phyloP scores from a whole-genome alignment of 169 alveolate species.

The Perkinsus marinus region DNA sequence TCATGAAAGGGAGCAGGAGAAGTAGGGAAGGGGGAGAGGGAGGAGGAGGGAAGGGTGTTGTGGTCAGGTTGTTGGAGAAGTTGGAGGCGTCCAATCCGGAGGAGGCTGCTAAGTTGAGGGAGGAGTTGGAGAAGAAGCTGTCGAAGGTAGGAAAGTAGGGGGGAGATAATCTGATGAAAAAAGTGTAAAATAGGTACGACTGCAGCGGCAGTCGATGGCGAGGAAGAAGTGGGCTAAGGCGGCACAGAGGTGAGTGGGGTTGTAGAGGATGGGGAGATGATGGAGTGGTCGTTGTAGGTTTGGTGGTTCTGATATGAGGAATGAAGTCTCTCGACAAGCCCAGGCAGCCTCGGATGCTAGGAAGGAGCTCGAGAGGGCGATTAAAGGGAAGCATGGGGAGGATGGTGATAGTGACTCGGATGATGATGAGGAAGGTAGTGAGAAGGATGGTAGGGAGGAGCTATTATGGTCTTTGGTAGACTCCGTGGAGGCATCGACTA shows the following conservation, averaged over 20 bases:
- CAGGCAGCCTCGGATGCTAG: not conserved
- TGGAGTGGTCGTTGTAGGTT: not conserved
- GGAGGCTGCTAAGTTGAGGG: conserved; percentile 16
- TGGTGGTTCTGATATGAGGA: not conserved
- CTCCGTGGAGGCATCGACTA: not conserved
- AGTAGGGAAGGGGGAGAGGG: not conserved
- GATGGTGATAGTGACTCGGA: not conserved
- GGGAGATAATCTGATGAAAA: not conserved
- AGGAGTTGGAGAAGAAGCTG: conserved; percentile 21
- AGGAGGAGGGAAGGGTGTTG: not conserved
- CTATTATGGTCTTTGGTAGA: not conserved
- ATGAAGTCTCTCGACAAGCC: not conserved
- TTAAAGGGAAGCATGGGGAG: not conserved
- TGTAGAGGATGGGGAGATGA: not conserved
- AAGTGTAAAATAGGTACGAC: not conserved
- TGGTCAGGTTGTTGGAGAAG: conserved; percentile 20
- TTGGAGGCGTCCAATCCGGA: conserved; percentile 25
- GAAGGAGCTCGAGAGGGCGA: not conserved
- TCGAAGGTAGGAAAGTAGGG: conserved; percentile 2
- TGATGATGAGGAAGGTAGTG: not conserved
- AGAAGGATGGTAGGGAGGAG: not conserved
- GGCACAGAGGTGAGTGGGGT: conserved; percentile 8
- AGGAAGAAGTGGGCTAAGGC: conserved; percentile 16
- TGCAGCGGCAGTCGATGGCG: conserved; percentile 13
- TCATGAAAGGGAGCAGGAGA: not conserved